Conservation (phyloP, 2,329 filamentous ascomycete species). For the Botrytis paeoniae region DNA sequence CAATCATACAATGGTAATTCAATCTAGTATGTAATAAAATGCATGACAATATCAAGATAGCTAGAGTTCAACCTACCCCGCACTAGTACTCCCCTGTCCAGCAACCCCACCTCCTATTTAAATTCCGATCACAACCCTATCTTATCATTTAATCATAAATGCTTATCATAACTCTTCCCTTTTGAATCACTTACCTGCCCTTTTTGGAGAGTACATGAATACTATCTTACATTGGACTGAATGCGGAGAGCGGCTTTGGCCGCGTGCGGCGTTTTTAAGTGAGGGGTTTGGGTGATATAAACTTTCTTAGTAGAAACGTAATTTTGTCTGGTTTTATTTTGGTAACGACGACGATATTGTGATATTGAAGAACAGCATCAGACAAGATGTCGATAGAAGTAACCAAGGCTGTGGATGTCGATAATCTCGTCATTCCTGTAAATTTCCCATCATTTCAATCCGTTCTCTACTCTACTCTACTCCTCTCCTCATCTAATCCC, state of each 20-base stretch:
- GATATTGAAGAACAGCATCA: neutral
- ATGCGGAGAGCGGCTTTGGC: conserved; percentile 17
- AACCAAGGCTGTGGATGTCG: conserved; percentile 43
- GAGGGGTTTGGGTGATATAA: neutral
- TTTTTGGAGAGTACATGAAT: neutral
- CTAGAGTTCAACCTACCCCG: conserved; percentile 12
- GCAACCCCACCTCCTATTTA: conserved; percentile 1
- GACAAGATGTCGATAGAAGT: conserved; percentile 18
- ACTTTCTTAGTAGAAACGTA: neutral
- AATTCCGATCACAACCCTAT: neutral
- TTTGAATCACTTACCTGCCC: conserved; percentile 6
- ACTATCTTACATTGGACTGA: neutral
- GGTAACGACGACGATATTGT: neutral
- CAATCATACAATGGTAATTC: neutral
- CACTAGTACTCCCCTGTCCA: neutral
- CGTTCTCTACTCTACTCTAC: neutral
- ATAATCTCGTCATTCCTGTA: conserved; percentile 56
- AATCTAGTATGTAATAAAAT: conserved; percentile 9
- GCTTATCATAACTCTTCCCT: neutral
- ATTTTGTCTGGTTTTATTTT: neutral
- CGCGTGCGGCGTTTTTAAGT: neutral
- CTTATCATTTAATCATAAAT: neutral
- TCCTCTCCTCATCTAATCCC: conserved; percentile 10
- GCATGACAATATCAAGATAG: neutral
- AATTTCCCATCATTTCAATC: conserved; percentile 26